Conservation (phyloP, 768 basidiomycete species). For the Suillus brevipes region DNA sequence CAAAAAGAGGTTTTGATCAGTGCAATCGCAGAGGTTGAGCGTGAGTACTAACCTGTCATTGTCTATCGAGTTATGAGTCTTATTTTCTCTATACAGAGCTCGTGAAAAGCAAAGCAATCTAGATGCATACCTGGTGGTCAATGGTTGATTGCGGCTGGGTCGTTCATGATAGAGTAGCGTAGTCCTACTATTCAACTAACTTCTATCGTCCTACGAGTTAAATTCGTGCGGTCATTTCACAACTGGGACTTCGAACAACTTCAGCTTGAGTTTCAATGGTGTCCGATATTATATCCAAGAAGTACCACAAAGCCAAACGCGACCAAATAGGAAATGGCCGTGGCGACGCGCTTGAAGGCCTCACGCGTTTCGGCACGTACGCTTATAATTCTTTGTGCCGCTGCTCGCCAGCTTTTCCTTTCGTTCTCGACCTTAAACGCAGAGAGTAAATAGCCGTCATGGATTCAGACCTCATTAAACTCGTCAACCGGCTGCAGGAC, state of each 20-base stretch:
- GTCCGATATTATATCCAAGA: not conserved
- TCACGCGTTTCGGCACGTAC: constrained; percentile 20
- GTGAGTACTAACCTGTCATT: constrained; percentile 51
- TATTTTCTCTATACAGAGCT: constrained; percentile 54
- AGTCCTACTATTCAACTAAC: constrained; percentile 4
- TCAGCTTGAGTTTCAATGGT: not conserved
- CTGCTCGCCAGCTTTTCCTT: not conserved
- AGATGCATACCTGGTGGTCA: constrained; percentile 25
- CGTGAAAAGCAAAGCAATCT: constrained; percentile 92
- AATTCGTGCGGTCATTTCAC: constrained; percentile 8
- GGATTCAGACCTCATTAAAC: constrained; percentile 92
- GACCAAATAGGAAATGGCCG: constrained; percentile 21
- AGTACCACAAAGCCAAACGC: constrained; percentile 28
- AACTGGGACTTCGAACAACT: not conserved
- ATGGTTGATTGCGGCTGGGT: constrained; percentile 15
- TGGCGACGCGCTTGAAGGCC: constrained; percentile 27
- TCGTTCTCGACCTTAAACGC: not conserved
- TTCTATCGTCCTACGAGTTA: constrained; percentile 12
- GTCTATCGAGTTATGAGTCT: not conserved
- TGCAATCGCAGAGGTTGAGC: constrained; percentile 88
- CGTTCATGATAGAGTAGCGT: constrained; percentile 28
- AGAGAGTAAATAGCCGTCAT: constrained; percentile 42
- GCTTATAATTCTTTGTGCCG: constrained; percentile 8
- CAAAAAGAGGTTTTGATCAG: constrained; percentile 80
- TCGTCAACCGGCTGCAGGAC: constrained; percentile 95